Percentiles rank a stretch among this genome's conserved stretches.
These are phyloP conservation scores for Areca catechu DNA, from an alignment of 176 grass and related monocot species.

Conservation along the genomic window DNA sequence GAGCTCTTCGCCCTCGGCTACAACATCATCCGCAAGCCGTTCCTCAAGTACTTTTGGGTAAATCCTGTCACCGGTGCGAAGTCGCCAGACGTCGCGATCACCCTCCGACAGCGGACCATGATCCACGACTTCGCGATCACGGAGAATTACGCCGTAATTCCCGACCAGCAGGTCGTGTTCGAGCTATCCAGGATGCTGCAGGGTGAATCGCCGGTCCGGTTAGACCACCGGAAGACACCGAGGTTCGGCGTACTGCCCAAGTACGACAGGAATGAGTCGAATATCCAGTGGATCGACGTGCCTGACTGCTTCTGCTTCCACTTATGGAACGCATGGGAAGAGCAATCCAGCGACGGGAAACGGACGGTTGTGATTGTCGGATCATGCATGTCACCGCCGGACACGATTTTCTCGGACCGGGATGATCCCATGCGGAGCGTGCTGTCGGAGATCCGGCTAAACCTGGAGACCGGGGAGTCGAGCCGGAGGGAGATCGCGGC, in stretches of 20 bases:
- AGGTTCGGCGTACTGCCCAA: conserved; percentile 3
- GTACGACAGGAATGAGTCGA: not conserved
- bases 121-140: conserved; percentile 8
- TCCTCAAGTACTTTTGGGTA: not conserved
- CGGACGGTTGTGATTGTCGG: not conserved
- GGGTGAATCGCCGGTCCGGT: not conserved
- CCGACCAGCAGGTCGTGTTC: conserved; percentile 3
- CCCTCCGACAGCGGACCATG: not conserved
- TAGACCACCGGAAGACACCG: not conserved
- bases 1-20: conserved; percentile 1
- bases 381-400: conserved; percentile 5
- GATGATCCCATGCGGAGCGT: not conserved
- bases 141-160: conserved; percentile 6
- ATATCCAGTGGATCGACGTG: conserved; percentile 1
- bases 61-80: not conserved
- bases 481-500: not conserved
- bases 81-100: not conserved
- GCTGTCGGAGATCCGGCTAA: conserved; percentile 1
- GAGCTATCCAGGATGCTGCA: not conserved
- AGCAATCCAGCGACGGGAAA: not conserved
- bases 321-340: conserved; percentile 6
- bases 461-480: not conserved
- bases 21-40: not conserved
- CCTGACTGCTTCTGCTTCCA: conserved; percentile 5
- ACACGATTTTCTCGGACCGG: not conserved